Conservation (phyloP, 352 stramenopile species). For the Stramenopiles sp. region DNA sequence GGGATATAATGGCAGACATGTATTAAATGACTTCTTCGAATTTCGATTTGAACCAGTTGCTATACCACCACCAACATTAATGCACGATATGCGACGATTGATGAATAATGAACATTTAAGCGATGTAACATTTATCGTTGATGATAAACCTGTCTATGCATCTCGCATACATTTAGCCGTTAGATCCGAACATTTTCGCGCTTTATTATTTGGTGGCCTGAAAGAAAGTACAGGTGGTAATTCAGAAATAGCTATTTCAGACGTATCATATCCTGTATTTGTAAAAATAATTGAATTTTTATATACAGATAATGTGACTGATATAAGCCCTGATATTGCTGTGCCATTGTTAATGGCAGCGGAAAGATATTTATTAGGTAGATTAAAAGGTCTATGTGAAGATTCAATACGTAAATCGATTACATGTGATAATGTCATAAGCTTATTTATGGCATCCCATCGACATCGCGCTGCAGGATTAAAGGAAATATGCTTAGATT, state of each 20-base stretch:
- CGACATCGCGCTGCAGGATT: conserved; percentile 51
- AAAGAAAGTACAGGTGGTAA: conserved; percentile 23
- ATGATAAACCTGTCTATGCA: conserved; percentile 49
- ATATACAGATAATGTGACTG: conserved; percentile 82
- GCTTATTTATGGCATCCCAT: conserved; percentile 53
- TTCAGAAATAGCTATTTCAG: conserved; percentile 31
- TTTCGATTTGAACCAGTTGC: conserved; percentile 45
- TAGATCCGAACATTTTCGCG: conserved; percentile 74
- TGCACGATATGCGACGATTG: conserved; percentile 67
- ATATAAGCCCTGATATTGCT: conserved; percentile 63
- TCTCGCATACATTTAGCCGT: conserved; percentile 71
- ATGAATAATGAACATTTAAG: conserved; percentile 68
- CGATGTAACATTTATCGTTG: conserved; percentile 60
- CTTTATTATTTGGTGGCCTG: conserved; percentile 44
- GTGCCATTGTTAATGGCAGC: conserved; percentile 76
- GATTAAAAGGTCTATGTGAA: conserved; percentile 63
- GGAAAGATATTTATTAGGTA: conserved; percentile 80
- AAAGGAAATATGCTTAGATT: conserved; percentile 60
- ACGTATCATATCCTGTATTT: conserved; percentile 72
- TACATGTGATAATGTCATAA: conserved; percentile 52
- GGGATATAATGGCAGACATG: conserved; percentile 36
- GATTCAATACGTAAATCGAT: conserved; percentile 66
- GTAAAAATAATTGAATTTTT: conserved; percentile 83
- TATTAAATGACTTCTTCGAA: conserved; percentile 56
- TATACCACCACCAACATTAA: conserved; percentile 40